Percentiles rank a stretch among this genome's conserved stretches.
Conservation (phyloP, 768 basidiomycete genomes). For the Boletus insuetus region DNA sequence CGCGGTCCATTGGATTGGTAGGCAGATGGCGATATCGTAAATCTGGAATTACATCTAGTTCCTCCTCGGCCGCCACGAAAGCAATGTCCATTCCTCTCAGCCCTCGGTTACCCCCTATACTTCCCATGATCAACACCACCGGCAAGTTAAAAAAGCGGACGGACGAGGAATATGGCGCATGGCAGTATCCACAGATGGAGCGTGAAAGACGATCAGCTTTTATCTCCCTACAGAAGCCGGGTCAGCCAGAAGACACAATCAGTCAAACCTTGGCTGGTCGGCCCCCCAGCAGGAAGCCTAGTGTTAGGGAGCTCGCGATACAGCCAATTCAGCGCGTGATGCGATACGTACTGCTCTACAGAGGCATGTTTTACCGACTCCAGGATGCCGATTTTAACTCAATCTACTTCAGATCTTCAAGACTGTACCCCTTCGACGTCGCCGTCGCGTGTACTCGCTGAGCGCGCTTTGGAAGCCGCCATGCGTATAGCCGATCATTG, state of each 20-base stretch:
- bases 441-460: slow-evolving; percentile 50
- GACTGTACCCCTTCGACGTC: slow-evolving; percentile 47
- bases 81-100: slow-evolving; percentile 1
- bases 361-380: slow-evolving; percentile 39
- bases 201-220: neutral
- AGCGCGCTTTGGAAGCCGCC: slow-evolving; percentile 56
- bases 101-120: slow-evolving; percentile 12
- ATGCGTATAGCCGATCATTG: slow-evolving; percentile 58
- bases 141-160: slow-evolving; percentile 1
- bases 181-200: neutral
- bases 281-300: slow-evolving; percentile 20
- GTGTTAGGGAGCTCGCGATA: slow-evolving; percentile 59
- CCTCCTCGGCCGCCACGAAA: slow-evolving; percentile 5
- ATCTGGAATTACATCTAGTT: slow-evolving; percentile 6
- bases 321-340: slow-evolving; percentile 62
- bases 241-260: neutral
- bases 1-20: slow-evolving; percentile 6
- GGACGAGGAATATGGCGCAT: slow-evolving; percentile 1
- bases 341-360: slow-evolving; percentile 59
- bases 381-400: neutral
- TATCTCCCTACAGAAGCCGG: neutral
- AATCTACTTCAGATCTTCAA: slow-evolving; percentile 44
- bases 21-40: slow-evolving; percentile 27
- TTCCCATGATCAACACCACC: slow-evolving; percentile 5
- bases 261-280: neutral